A percentile compares a stretch with the other conserved stretches of the same genome.
These are phyloP conservation scores for Zymoseptoria crescenta DNA, from an alignment of 2,329 filamentous ascomycete genomes.

Conservation along the genomic window DNA sequence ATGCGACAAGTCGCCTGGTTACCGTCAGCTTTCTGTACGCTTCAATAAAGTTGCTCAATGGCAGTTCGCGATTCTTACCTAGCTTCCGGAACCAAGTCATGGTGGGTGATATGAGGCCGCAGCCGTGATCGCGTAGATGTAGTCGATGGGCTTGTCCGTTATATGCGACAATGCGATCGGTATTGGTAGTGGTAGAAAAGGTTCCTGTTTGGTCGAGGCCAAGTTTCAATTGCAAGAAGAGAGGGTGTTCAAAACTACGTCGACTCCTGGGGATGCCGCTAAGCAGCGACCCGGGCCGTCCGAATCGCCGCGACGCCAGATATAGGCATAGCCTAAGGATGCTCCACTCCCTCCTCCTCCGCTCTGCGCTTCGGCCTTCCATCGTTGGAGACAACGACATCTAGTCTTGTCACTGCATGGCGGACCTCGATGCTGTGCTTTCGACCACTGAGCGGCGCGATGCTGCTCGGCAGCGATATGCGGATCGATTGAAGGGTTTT, in stretches of 20 bases:
- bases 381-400: neutral
- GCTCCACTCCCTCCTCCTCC: neutral
- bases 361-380: neutral
- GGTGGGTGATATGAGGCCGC: conserved; percentile 6
- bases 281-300: too few species aligned
- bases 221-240: neutral
- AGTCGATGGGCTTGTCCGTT: neutral
- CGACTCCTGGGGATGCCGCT: too few species aligned
- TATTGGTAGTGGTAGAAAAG: neutral
- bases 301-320: neutral
- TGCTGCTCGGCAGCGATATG: neutral
- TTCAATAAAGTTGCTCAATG: conserved; percentile 1
- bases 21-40: conserved; percentile 7
- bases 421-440: neutral
- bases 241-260: too few species aligned
- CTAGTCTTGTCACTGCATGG: neutral
- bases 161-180: neutral
- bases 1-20: conserved; percentile 85
- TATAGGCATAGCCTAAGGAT: neutral
- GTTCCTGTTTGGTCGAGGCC: conserved; percentile 4
- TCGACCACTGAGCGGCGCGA: neutral
- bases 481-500: conserved; percentile 24
- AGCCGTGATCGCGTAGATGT: neutral
- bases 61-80: conserved; percentile 39
- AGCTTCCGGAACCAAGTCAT: conserved; percentile 66